Conservation (phyloP, 371 early-diverging fungal genomes). For the Rhizopus sp. region DNA sequence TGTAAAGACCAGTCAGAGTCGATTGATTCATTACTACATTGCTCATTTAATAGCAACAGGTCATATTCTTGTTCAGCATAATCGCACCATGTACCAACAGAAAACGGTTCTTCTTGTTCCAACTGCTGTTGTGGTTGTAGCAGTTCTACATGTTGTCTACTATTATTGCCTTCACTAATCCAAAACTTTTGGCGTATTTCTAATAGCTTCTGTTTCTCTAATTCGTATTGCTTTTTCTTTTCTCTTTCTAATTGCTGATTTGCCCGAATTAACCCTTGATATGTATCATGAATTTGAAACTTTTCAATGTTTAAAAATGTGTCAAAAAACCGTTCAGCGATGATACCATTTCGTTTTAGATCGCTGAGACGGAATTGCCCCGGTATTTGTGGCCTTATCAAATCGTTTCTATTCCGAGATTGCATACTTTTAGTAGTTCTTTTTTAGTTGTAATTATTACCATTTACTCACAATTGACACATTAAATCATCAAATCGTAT, state of each 20-base stretch:
- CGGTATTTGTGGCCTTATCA: slow-evolving; percentile 41
- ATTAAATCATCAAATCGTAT: slow-evolving; percentile 50
- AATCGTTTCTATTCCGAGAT: slow-evolving; percentile 45
- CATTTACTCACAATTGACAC: slow-evolving; percentile 41
- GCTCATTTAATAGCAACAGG: slow-evolving; percentile 15
- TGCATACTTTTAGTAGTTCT: too few relatives aligned
- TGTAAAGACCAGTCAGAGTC: slow-evolving; percentile 1
- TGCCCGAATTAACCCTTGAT: slow-evolving; percentile 35
- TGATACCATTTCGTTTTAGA: slow-evolving; percentile 40
- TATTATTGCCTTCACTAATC: neutral
- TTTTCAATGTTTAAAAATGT: slow-evolving; percentile 49
- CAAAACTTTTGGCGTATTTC: neutral
- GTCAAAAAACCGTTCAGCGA: slow-evolving; percentile 54
- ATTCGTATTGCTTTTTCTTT: slow-evolving; percentile 6
- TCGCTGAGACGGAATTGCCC: slow-evolving; percentile 44
- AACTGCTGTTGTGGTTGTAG: neutral
- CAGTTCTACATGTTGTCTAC: neutral
- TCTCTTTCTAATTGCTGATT: slow-evolving; percentile 31
- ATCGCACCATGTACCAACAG: slow-evolving; percentile 20
- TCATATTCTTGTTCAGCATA: slow-evolving; percentile 26
- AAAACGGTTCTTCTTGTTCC: too few relatives aligned
- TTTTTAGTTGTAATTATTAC: neutral
- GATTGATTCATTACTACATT: too few relatives aligned
- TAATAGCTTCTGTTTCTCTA: neutral
- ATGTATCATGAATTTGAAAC: slow-evolving; percentile 48